These are phyloP conservation scores for Halocafeteria seosinensis DNA, from an alignment of 108 stramenopile genomes.

Conservation along the genomic window DNA sequence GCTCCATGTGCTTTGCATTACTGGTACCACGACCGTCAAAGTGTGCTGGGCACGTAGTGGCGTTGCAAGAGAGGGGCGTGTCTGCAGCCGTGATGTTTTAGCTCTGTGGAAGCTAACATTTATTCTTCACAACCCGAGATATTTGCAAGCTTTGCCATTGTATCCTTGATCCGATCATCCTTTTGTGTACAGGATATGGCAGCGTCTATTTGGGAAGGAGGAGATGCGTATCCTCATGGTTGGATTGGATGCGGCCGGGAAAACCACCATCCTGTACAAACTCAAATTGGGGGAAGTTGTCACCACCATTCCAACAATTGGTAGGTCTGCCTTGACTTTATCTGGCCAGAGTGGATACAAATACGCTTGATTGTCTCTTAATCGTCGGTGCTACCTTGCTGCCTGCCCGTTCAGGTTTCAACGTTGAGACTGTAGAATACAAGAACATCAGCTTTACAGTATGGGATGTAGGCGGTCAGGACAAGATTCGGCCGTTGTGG, in stretches of 20 bases:
- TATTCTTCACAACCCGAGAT: no score
- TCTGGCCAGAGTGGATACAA: no score
- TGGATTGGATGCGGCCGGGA: conserved; percentile 98
- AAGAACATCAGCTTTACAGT: conserved; percentile 83
- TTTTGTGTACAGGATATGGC: not conserved
- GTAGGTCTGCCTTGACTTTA: conserved; percentile 27
- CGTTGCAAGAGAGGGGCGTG: no score
- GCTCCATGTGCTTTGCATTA: no score
- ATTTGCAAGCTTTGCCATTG: no score
- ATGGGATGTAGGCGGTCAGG: conserved; percentile 97
- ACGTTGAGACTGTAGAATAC: conserved; percentile 69
- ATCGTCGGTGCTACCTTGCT: not conserved
- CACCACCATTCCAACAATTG: conserved; percentile 93
- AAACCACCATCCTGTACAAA: conserved; percentile 99
- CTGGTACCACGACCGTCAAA: no score
- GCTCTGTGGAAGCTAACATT: no score
- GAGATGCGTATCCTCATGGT: conserved; percentile 99
- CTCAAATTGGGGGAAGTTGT: conserved; percentile 92
- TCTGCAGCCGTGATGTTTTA: no score
- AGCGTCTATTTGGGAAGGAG: conserved; percentile 68
- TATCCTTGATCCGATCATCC: no score
- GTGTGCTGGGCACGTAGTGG: no score
- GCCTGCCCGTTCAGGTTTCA: conserved; percentile 54
- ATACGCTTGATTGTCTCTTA: no score
- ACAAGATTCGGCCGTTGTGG: conserved; percentile 93